Evolutionary conservation across 108 stramenopile genomes (phyloP).

Genomic region (Parietichytrium sp.): DNA sequence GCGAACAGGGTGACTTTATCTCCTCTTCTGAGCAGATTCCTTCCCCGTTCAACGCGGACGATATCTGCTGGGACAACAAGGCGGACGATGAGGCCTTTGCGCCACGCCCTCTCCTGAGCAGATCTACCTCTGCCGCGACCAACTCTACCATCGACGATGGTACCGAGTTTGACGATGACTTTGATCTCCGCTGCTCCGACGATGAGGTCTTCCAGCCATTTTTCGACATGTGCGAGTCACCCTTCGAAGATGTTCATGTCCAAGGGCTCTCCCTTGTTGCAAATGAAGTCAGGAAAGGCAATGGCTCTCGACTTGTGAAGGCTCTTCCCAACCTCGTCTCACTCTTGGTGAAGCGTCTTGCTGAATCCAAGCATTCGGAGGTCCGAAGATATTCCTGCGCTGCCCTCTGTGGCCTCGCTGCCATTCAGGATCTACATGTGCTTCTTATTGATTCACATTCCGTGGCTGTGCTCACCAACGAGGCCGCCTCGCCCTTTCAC

Average conservation of each 20-base stretch:
- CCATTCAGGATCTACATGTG: too few relatives aligned
- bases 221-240: constrained; percentile 8
- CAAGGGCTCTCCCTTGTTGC: constrained; percentile 25
- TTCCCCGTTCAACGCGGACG: too few relatives aligned
- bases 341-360: background rate
- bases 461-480: background rate
- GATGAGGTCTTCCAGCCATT: constrained; percentile 19
- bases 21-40: background rate
- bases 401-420: background rate
- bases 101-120: background rate
- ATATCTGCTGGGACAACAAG: too few relatives aligned
- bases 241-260: constrained; percentile 34
- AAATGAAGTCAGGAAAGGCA: background rate
- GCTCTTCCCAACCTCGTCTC: background rate
- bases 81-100: too few relatives aligned
- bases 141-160: background rate
- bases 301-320: constrained; percentile 4
- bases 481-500: background rate
- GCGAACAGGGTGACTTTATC: constrained; percentile 5
- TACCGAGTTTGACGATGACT: background rate
- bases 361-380: background rate
- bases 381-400: constrained; percentile 19
- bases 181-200: background rate
- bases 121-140: background rate
- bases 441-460: too few relatives aligned